phyloP scores from a whole-genome alignment of 768 basidiomycete species.

The Suillus variegatus region DNA sequence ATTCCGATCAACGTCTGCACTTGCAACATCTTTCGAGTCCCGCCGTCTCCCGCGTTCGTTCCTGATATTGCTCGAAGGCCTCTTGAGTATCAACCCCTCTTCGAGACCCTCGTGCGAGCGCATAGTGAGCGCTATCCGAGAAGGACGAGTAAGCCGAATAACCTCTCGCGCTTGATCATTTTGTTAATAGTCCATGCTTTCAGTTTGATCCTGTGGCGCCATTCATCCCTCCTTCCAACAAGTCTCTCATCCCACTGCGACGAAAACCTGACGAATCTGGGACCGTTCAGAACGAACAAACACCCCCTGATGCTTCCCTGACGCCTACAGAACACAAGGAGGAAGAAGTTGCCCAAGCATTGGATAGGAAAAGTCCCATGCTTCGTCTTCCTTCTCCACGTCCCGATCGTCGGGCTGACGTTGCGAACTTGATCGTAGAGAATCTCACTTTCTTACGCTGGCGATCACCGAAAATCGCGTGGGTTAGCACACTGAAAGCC shows the following conservation, averaged over 20 bases:
- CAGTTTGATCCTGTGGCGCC: slow-evolving; percentile 31
- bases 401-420: not conserved
- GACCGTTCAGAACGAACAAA: not conserved
- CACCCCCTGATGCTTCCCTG: not conserved
- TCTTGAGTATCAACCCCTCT: slow-evolving; percentile 62
- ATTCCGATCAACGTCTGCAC: slow-evolving; percentile 50
- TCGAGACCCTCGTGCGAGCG: slow-evolving; percentile 73
- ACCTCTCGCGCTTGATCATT: not conserved
- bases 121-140: slow-evolving; percentile 65
- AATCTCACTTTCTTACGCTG: not conserved
- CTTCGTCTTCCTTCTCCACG: slow-evolving; percentile 19
- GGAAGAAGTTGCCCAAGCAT: not conserved
- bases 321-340: not conserved
- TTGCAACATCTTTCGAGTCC: slow-evolving; percentile 61
- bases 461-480: slow-evolving; percentile 18
- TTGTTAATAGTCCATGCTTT: slow-evolving; percentile 10
- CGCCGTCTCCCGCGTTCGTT: slow-evolving; percentile 74
- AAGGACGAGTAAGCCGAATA: slow-evolving; percentile 62
- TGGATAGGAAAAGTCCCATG: slow-evolving; percentile 15
- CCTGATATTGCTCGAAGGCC: slow-evolving; percentile 69
- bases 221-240: slow-evolving; percentile 10
- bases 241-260: slow-evolving; percentile 26
- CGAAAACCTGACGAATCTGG: slow-evolving; percentile 12
- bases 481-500: slow-evolving; percentile 35
- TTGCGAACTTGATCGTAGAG: not conserved